Base-by-base conservation (phyloP, 805 yeast genomes). In the Ascoidea asiatica region DNA sequence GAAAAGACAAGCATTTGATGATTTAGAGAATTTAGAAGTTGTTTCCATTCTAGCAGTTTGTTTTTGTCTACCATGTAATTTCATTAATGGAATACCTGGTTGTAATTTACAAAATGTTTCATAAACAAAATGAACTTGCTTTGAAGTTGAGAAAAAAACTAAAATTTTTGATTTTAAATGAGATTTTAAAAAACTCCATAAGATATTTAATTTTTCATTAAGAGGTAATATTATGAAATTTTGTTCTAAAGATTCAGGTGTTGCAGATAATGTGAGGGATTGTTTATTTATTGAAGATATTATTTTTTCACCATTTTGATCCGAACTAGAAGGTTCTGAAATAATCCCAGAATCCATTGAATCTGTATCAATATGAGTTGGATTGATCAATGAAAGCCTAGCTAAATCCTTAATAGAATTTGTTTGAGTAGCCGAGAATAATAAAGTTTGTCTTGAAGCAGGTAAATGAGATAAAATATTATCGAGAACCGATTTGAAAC, bases 401-500 rank as follows among this genome's bases (percentile, higher is more conserved):
- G 96, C 96, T 51, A 88, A 69, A 54, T 86, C 95, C 42, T 73
- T 71, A 5, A 88, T 81, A 8, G 81, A 77, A 50, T 86, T 89
- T 1, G 94, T 80, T 59, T 84, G 95, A 1, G 97, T 88, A 0
- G 96, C 97, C 0, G 94, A 82, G 53, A 84, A 89, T 41, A 88
- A 62, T 42, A 88, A 59, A 0, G 96, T 87, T 58, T 89, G 96
- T 57, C 95, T 73, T 4, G 79, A 70, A 8, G 81, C 76, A 1
- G 95, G 94, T 48, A 88, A 64, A 58, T 82, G 86, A 41, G 75
- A 73, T 21, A 88, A 63, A 44, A 88, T 88, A 23, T 81, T 81
- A 58, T 89, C 95, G 48, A 88, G 63, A 39, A 92, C 82, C 53
- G 75, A 76, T 57, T 79, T 79, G 69, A 88, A 88, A 5, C 96